Percentiles rank a stretch among this genome's conserved stretches.
Conservation (phyloP, 805 yeast genomes). For the Wickerhamiella parazyma region DNA sequence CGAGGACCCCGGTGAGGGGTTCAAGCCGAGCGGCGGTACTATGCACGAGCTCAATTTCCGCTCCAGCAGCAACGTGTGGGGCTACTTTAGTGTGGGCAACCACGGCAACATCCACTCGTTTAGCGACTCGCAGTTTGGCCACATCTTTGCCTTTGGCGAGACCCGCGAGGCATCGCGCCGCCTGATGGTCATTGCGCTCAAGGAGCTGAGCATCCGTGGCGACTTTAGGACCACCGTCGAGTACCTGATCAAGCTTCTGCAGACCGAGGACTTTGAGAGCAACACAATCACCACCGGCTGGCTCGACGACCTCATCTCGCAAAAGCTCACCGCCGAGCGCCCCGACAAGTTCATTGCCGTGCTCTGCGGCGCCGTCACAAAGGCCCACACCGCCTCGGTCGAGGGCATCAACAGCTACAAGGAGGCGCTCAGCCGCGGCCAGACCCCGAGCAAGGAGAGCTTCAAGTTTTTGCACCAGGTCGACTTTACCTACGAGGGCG, state of each 20-base stretch:
- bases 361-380: constrained; percentile 95
- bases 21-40: constrained; percentile 96
- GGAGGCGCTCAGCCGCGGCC: constrained; percentile 82
- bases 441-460: constrained; percentile 71
- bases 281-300: constrained; percentile 98
- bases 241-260: constrained; percentile 84
- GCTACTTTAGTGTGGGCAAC: constrained; percentile 93
- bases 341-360: constrained; percentile 88
- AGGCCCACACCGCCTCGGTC: constrained; percentile 71
- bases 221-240: constrained; percentile 98
- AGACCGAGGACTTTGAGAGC: constrained; percentile 91
- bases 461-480: constrained; percentile 82
- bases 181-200: constrained; percentile 97
- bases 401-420: constrained; percentile 56
- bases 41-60: constrained; percentile 93
- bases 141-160: constrained; percentile 97
- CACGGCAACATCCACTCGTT: constrained; percentile 96
- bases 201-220: constrained; percentile 93
- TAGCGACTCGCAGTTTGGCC: constrained; percentile 98
- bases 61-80: constrained; percentile 98
- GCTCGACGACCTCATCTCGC: constrained; percentile 91
- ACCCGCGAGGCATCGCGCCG: constrained; percentile 95
- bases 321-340: constrained; percentile 90
- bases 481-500: constrained; percentile 91
- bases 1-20: constrained; percentile 98